phyloP scores from a whole-genome alignment of 306 rosid species.

The Echinosophora koreensis region DNA sequence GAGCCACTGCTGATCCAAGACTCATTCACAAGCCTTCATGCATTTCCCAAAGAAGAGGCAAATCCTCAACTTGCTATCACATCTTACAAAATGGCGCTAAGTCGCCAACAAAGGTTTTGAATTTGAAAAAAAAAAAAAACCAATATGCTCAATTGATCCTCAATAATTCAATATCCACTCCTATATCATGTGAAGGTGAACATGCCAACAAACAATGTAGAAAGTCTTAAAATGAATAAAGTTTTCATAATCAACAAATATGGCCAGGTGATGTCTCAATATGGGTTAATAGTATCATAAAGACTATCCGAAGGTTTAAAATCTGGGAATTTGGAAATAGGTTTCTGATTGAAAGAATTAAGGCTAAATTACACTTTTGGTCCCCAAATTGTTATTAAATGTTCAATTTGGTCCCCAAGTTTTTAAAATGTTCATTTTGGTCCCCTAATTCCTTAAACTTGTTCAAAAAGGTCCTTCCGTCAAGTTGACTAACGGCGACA shows the following conservation, averaged over 20 bases:
- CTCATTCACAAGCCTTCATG: slow-evolving; percentile 19
- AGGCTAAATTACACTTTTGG: no score
- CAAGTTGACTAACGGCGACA: no score
- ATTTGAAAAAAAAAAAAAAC: not conserved
- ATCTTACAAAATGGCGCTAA: slow-evolving; percentile 28
- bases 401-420: no score
- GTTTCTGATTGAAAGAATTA: not conserved
- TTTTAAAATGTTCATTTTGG: no score
- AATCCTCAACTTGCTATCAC: not conserved
- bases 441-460: no score
- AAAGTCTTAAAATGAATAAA: slow-evolving; percentile 7
- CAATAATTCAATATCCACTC: slow-evolving; percentile 31
- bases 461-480: no score
- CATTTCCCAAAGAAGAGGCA: slow-evolving; percentile 26
- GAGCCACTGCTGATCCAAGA: slow-evolving; percentile 26
- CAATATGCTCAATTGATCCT: not conserved
- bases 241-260: slow-evolving; percentile 3
- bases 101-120: slow-evolving; percentile 1
- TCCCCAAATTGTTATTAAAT: no score
- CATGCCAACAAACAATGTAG: not conserved
- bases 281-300: slow-evolving; percentile 3
- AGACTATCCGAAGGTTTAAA: not conserved
- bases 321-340: slow-evolving; percentile 1
- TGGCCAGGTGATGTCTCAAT: slow-evolving; percentile 1
- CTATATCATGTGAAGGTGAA: not conserved